A percentile compares a stretch with the other conserved stretches of the same genome.
Conservation (phyloP, 2,329 filamentous ascomycete genomes). For the Penicillium hordei region DNA sequence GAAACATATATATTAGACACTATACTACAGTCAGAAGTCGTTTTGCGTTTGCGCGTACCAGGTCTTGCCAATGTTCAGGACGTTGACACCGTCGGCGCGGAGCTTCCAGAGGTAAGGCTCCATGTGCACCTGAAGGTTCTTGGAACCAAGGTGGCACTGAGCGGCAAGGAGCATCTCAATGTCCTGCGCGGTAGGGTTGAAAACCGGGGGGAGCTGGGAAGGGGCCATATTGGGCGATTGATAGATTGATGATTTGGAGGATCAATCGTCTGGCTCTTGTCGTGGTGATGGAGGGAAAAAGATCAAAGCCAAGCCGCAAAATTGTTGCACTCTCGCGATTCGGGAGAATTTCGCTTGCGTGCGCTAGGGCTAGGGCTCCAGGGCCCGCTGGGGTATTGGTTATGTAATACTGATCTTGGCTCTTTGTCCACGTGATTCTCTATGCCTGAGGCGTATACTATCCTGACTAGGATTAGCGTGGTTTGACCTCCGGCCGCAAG, state of each 20-base stretch:
- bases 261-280: slow-evolving; percentile 50
- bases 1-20: slow-evolving; percentile 23
- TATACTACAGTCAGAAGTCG: neutral
- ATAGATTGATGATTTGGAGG: slow-evolving; percentile 43
- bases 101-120: slow-evolving; percentile 99
- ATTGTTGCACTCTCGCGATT: slow-evolving; percentile 27
- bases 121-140: slow-evolving; percentile 99
- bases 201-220: slow-evolving; percentile 86
- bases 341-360: slow-evolving; percentile 41
- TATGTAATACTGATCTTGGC: slow-evolving; percentile 10
- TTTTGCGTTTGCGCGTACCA: slow-evolving; percentile 62
- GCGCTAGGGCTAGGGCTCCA: slow-evolving; percentile 41
- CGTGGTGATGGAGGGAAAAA: slow-evolving; percentile 37
- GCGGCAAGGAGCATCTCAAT: slow-evolving; percentile 99
- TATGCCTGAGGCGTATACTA: neutral
- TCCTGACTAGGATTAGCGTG: slow-evolving; percentile 28
- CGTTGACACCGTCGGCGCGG: slow-evolving; percentile 95
- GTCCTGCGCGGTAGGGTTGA: slow-evolving; percentile 97
- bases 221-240: slow-evolving; percentile 83
- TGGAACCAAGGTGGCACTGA: slow-evolving; percentile 93
- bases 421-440: neutral
- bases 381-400: neutral
- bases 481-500: slow-evolving; percentile 23
- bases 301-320: slow-evolving; percentile 33
- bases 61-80: slow-evolving; percentile 99